Evolutionary conservation across 371 early-diverging fungal genomes (phyloP).

Genomic region (Mucor mucedo): DNA sequence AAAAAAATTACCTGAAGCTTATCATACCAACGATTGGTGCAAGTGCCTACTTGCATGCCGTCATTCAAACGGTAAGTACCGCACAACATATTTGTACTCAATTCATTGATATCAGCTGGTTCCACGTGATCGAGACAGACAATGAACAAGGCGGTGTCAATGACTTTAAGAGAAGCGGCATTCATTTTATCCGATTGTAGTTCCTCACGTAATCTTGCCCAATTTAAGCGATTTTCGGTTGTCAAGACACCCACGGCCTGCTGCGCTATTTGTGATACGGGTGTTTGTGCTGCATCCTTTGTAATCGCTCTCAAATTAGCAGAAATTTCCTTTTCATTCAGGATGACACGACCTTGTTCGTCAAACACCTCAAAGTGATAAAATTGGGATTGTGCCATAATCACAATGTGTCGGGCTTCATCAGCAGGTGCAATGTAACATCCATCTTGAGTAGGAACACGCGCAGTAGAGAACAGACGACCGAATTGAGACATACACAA

Average conservation of each 20-base stretch:
- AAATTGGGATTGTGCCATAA: conserved; percentile 65
- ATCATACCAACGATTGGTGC: conserved; percentile 65
- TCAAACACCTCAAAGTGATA: conserved; percentile 71
- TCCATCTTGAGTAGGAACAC: conserved; percentile 58
- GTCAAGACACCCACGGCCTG: conserved; percentile 69
- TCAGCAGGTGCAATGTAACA: conserved; percentile 55
- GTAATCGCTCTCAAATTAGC: conserved; percentile 49
- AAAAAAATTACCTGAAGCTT: conserved; percentile 54
- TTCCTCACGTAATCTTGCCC: conserved; percentile 62
- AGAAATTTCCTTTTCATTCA: conserved; percentile 56
- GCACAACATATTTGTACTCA: conserved; percentile 62
- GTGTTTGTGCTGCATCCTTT: conserved; percentile 40
- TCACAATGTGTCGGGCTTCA: conserved; percentile 61
- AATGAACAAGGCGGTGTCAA: conserved; percentile 80
- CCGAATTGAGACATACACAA: conserved; percentile 71
- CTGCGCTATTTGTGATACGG: conserved; percentile 36
- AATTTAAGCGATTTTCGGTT: conserved; percentile 71
- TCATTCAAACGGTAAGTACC: conserved; percentile 54
- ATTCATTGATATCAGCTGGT: conserved; percentile 44
- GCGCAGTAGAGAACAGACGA: conserved; percentile 63
- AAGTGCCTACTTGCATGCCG: conserved; percentile 60
- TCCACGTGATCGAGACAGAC: conserved; percentile 79
- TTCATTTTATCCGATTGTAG: conserved; percentile 56
- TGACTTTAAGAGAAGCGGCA: conserved; percentile 57
- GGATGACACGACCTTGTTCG: conserved; percentile 39